Evolutionary conservation across 164 flowering plant species (phyloP).

Genomic region (Euptelea pleiosperma): DNA sequence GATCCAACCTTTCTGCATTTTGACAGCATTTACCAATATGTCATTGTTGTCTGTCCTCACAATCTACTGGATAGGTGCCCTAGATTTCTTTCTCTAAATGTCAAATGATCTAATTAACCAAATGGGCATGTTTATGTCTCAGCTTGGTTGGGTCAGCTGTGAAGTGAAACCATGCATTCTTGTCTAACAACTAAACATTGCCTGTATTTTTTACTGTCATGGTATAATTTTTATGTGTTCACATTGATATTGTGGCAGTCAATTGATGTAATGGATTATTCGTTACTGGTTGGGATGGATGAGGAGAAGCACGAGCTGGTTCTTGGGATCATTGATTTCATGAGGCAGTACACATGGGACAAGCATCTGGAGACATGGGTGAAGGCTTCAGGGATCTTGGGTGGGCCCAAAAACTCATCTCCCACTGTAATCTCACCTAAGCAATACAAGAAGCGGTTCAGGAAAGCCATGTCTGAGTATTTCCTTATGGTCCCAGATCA

Average conservation of each 20-base stretch:
- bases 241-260: conserved; percentile 46
- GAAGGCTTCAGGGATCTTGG: conserved; percentile 74
- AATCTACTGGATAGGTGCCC: no score
- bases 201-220: no score
- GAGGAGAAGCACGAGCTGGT: conserved; percentile 90
- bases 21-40: neutral
- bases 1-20: neutral
- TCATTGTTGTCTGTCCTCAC: no score
- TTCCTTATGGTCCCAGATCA: conserved; percentile 91
- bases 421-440: conserved; percentile 95
- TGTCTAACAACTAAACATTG: no score
- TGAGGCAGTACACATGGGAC: conserved; percentile 99
- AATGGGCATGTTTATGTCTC: no score
- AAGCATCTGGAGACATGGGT: conserved; percentile 99
- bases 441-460: conserved; percentile 91
- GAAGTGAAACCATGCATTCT: no score
- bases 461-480: conserved; percentile 94
- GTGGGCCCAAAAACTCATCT: conserved; percentile 70
- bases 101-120: neutral
- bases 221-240: no score
- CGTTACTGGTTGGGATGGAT: conserved; percentile 91
- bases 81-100: no score
- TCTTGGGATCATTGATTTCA: conserved; percentile 93
- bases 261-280: conserved; percentile 94
- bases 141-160: no score